Base-by-base conservation (phyloP, 345 rosid genomes). In the Brassica rapa region DNA sequence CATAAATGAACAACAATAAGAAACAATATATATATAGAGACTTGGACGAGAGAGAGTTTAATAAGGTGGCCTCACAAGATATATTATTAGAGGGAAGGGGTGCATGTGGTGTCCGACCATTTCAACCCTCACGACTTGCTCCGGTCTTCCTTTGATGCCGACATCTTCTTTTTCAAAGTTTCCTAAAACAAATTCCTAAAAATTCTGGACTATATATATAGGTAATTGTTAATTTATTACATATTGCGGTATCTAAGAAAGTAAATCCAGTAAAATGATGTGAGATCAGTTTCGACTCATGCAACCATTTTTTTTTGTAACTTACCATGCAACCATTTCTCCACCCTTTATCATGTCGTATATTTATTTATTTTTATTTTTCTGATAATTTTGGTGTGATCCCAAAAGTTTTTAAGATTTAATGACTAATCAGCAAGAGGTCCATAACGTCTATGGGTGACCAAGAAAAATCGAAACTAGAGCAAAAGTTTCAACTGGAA, bases 51-150 rank as follows among this genome's bases (percentile, higher is more conserved):
- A 53, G 19, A 49, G 10, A 53, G 59, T 53, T 53, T 16, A 15
- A 53, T 53, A 53, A 53, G 23, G n/a, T 6, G 66, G 66, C 53
- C 35, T 63, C 62, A 30, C 6, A 32, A 12, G 16, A 37, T 65
- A 41, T 56, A 72, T 65, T 78, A 71, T 65, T 77, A 15, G 62
- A 70, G 70, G 66, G 80, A 63, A 53, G 64, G 64, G 33, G 78
- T 37, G 14, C 78, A 79, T 79, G 78, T 68, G 78, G 71, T 62
- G 65, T 73, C 79, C 66, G 82, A 80, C 82, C 75, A 80, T 62
- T 80, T 80, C 71, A 73, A 80, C 82, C 33, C 61, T 68, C 75
- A 74, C 66, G 82, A 80, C 79, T 80, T 68, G 74, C 75, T 35
- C 66, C 8, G 27, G 79, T 80, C 82, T 53, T 80, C 79, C 67